Conservation (phyloP, 441 rosid genomes). For the Jatropha multifida region DNA sequence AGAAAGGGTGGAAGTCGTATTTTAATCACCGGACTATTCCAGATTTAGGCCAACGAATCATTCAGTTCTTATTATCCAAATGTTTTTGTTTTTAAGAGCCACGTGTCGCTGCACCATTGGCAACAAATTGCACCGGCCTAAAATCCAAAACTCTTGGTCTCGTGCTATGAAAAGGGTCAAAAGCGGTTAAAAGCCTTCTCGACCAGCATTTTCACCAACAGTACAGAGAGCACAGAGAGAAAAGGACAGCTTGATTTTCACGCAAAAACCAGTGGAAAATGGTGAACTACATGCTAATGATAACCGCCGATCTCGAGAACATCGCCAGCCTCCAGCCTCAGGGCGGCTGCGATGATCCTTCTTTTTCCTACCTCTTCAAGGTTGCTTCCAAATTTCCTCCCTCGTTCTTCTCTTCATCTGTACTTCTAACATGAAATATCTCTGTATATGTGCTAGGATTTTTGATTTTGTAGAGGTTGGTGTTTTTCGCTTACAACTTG, state of each 20-base stretch:
- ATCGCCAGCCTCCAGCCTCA: constrained; percentile 76
- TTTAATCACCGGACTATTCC: too few species aligned
- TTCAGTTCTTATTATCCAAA: not conserved
- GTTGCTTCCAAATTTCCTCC: constrained; percentile 28
- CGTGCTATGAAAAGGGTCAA: not conserved
- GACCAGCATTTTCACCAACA: not conserved
- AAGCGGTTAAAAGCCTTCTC: not conserved
- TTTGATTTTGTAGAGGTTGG: not conserved
- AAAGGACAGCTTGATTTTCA: constrained; percentile 21
- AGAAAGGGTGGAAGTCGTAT: too few species aligned
- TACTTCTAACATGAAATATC: not conserved
- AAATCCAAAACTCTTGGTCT: not conserved
- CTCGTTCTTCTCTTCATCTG: not conserved
- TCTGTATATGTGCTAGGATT: not conserved
- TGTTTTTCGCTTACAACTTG: not conserved
- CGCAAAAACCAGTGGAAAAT: constrained; percentile 34
- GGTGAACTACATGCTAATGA: constrained; percentile 83
- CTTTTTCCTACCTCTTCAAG: constrained; percentile 82
- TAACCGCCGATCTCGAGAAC: constrained; percentile 78
- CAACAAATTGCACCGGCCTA: not conserved
- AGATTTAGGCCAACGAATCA: not conserved
- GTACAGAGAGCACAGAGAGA: not conserved
- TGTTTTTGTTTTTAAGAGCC: not conserved
- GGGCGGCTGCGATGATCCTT: constrained; percentile 75
- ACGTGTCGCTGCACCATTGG: not conserved